phyloP scores from a whole-genome alignment of 306 rosid species.

The Abrus pulchellus region DNA sequence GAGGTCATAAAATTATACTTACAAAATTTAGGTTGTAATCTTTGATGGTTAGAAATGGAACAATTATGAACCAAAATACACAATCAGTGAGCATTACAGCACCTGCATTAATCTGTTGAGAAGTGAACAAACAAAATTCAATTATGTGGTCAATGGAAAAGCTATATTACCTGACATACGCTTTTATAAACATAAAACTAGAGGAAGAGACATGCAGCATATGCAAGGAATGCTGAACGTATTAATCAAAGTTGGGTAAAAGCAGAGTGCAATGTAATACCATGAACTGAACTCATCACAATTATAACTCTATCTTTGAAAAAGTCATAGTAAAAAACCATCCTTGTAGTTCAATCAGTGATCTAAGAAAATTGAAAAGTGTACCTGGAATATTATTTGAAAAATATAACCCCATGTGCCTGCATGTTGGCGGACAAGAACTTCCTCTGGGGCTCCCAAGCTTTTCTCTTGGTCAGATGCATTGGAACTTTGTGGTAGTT shows the following conservation, averaged over 20 bases:
- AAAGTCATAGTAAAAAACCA: not conserved
- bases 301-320: not conserved
- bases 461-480: conserved; percentile 53
- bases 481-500: conserved; percentile 47
- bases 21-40: conserved; percentile 87
- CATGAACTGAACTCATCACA: conserved; percentile 5
- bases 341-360: conserved; percentile 1
- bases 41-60: conserved; percentile 90
- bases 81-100: conserved; percentile 92
- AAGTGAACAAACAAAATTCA: conserved; percentile 44
- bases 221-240: not conserved
- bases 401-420: conserved; percentile 83
- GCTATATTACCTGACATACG: not conserved
- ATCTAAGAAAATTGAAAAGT: conserved; percentile 8
- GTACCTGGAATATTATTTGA: conserved; percentile 92
- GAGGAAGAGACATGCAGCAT: conserved; percentile 1
- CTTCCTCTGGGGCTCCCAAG: conserved; percentile 44
- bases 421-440: conserved; percentile 65
- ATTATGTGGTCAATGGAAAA: conserved; percentile 13
- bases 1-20: conserved; percentile 54
- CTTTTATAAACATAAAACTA: conserved; percentile 13
- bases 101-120: conserved; percentile 92
- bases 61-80: conserved; percentile 91
- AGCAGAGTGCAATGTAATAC: conserved; percentile 2
- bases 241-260: conserved; percentile 13